Evolutionary conservation across 148 eudicot genomes (phyloP), one percentile per base, ranked within the genome.

Genomic region (Chenopodium album): DNA sequence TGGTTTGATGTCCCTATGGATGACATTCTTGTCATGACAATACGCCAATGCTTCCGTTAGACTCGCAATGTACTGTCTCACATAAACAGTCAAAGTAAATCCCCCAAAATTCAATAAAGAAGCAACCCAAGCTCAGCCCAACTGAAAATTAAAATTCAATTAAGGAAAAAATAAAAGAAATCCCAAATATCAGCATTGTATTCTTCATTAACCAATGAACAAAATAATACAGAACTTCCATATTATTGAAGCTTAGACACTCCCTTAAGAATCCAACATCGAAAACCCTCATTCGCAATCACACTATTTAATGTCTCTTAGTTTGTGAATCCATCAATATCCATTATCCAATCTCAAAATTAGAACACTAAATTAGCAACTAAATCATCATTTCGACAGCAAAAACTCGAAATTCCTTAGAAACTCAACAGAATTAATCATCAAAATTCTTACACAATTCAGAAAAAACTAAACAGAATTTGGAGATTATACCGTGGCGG

Each of bases 1-100:
- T 5, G 98, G 98, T 86, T 95, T 95, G 70, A 93, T 95, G 79
- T 95, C 99, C 82, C 98, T 89, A 85, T 95, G 99, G 85, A 95
- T 93, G 78, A 92, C 98, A 83, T 93, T 84, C 84, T 92, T 93
- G 78, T 88, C 88, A 82, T 95, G 99, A 82, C 99, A 95, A 69
- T 95, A 93, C 0, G 90, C 92, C 89, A 95, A 80, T 9, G 99
- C 98, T 73, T 89, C 91, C 0, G 98, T 80, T 82, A 93, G 87
- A 86, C 97, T 93, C 44, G 94, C 88, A 88, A 92, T 88, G 82
- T 93, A 95, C 98, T 92, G 78, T 79, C 60, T 2, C 71, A 71
- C 19, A 54, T 22, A 76, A 75, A 68, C 0, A 67, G 2, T 41
- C 52, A 72, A 3, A 1, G 8, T 41, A 41, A 71, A 50, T 48